Evolutionary conservation across 192 early-diverging fungal genomes (phyloP).

Genomic region (Podila epigama): DNA sequence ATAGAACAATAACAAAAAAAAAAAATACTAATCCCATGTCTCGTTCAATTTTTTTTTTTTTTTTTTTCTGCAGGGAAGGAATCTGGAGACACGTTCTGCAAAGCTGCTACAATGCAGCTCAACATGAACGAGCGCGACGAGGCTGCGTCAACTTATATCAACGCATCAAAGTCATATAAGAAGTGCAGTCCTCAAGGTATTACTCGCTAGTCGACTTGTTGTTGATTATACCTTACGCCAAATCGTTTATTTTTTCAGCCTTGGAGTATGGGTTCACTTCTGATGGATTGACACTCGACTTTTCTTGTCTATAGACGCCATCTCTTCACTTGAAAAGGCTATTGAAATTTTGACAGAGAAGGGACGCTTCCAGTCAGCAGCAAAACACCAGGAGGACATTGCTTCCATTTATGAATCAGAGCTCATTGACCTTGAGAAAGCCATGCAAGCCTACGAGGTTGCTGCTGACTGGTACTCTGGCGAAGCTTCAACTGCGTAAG

Average conservation of each 20-base stretch:
- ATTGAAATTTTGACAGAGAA: constrained; percentile 83
- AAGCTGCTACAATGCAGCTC: constrained; percentile 81
- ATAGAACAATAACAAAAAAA: too few species aligned
- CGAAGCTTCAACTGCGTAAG: constrained; percentile 90
- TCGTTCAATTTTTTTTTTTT: constrained; percentile 7
- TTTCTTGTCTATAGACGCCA: constrained; percentile 63
- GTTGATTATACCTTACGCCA: too few species aligned
- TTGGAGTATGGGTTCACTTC: too few species aligned
- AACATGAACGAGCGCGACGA: constrained; percentile 85
- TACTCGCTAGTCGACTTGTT: neutral
- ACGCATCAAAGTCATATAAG: constrained; percentile 91
- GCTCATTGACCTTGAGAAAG: constrained; percentile 76
- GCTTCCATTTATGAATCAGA: constrained; percentile 92
- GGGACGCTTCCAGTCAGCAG: constrained; percentile 89
- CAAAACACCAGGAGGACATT: constrained; percentile 94
- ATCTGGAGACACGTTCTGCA: constrained; percentile 91
- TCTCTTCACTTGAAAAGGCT: constrained; percentile 76
- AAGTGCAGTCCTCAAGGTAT: constrained; percentile 78
- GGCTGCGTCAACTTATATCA: constrained; percentile 81
- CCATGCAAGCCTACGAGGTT: constrained; percentile 87
- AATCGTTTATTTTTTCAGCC: too few species aligned
- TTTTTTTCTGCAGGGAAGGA: constrained; percentile 73
- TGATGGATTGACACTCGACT: neutral
- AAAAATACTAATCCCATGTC: neutral
- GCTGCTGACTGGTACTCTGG: constrained; percentile 95